Percentiles rank a stretch among this genome's conserved stretches.
These are phyloP conservation scores for Chalciporus sp. DNA, from an alignment of 1,284 basidiomycete species.

Conservation along the genomic window DNA sequence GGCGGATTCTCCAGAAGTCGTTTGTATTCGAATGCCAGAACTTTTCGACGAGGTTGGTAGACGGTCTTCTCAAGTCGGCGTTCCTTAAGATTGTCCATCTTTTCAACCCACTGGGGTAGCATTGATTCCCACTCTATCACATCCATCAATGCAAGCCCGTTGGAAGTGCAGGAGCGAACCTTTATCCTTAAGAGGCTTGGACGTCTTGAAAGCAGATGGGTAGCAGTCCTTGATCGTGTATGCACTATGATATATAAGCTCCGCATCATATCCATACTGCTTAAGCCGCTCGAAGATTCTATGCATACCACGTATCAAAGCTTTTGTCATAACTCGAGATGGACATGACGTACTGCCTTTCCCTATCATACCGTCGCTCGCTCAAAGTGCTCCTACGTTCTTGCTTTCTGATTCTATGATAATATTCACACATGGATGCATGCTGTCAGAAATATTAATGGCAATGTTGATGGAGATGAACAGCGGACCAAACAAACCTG, in stretches of 20 bases:
- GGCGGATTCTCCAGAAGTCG: conserved; percentile 11
- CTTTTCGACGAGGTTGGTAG: conserved; percentile 18
- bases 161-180: conserved; percentile 10
- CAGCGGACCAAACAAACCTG: conserved; percentile 1
- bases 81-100: conserved; percentile 19
- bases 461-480: neutral
- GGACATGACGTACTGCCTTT: conserved; percentile 6
- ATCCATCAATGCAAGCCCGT: conserved; percentile 4
- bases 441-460: conserved; percentile 2
- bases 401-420: conserved; percentile 2
- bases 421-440: conserved; percentile 6
- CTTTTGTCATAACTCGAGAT: neutral
- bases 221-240: conserved; percentile 1
- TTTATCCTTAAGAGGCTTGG: conserved; percentile 14
- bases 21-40: conserved; percentile 13
- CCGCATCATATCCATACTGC: conserved; percentile 16
- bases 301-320: neutral
- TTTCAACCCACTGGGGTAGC: conserved; percentile 4
- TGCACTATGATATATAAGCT: conserved; percentile 10
- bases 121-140: conserved; percentile 17
- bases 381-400: conserved; percentile 9
- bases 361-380: conserved; percentile 9
- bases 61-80: conserved; percentile 11
- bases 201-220: conserved; percentile 13
- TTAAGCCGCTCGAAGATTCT: conserved; percentile 21